These are phyloP conservation scores for Psidium guajava DNA, from an alignment of 345 rosid species.

Conservation along the genomic window DNA sequence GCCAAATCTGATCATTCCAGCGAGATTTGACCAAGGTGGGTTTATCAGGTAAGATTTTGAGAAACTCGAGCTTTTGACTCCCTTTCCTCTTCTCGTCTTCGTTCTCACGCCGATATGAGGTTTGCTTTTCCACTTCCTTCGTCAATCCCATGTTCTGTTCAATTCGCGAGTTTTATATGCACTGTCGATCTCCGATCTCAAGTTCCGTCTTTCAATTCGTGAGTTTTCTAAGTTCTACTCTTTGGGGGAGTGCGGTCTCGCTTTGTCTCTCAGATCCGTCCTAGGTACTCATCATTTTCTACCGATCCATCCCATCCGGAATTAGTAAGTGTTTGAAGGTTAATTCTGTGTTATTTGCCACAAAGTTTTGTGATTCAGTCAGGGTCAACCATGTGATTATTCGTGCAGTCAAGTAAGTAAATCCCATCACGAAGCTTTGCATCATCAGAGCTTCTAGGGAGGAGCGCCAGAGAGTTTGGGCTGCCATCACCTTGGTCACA, in stretches of 20 bases:
- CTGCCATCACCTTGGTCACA: conserved; percentile 60
- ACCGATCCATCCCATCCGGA: neutral
- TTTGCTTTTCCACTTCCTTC: too few relatives aligned
- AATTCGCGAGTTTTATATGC: too few relatives aligned
- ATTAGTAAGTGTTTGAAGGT: neutral
- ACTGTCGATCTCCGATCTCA: too few relatives aligned
- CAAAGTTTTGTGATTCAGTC: neutral
- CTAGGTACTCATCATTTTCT: conserved; percentile 19
- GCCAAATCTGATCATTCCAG: too few relatives aligned
- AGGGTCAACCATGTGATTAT: neutral
- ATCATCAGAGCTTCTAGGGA: conserved; percentile 67
- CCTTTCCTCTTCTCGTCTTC: too few relatives aligned
- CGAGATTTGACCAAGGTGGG: too few relatives aligned
- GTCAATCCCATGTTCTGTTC: too few relatives aligned
- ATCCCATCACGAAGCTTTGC: conserved; percentile 60
- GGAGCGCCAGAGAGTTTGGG: conserved; percentile 60
- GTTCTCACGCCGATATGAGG: too few relatives aligned
- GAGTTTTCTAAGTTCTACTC: too few relatives aligned
- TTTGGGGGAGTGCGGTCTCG: conserved; percentile 71
- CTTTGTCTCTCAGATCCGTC: conserved; percentile 52
- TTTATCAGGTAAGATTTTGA: too few relatives aligned
- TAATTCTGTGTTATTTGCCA: neutral
- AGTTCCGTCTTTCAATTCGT: too few relatives aligned
- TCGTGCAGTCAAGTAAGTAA: conserved; percentile 54
- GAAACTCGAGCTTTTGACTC: too few relatives aligned